Conservation (phyloP, 2,329 filamentous ascomycete genomes). For the Fusarium veterinarium region DNA sequence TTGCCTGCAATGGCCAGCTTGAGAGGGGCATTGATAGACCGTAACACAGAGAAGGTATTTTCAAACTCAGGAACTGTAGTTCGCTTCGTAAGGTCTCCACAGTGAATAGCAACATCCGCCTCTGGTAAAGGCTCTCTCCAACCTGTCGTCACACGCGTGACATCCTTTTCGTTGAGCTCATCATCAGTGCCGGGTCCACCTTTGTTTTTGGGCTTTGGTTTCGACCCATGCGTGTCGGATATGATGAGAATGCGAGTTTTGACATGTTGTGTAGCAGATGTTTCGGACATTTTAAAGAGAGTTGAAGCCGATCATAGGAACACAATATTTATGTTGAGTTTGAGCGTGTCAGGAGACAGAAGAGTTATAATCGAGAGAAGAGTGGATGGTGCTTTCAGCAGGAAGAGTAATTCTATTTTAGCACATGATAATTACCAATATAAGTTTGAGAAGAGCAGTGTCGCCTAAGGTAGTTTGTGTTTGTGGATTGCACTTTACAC, state of each 20-base stretch:
- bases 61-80: constrained; percentile 56
- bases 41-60: constrained; percentile 56
- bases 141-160: constrained; percentile 37
- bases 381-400: not conserved
- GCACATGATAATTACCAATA: not conserved
- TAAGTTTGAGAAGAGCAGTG: not conserved
- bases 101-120: constrained; percentile 63
- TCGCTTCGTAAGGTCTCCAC: constrained; percentile 62
- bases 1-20: constrained; percentile 68
- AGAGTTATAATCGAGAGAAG: not conserved
- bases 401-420: not conserved
- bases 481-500: not conserved
- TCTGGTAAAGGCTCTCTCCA: constrained; percentile 48
- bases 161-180: constrained; percentile 37
- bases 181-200: constrained; percentile 36
- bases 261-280: constrained; percentile 30
- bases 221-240: constrained; percentile 52
- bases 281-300: constrained; percentile 13
- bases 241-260: constrained; percentile 54
- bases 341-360: not conserved
- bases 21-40: constrained; percentile 57
- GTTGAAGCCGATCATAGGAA: not conserved
- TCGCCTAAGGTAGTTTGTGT: not conserved
- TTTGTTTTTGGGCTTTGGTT: constrained; percentile 27
- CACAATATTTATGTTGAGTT: not conserved